These are phyloP conservation scores for Heracleum sosnowskyi DNA, from an alignment of 129 eudicot genomes.

Conservation along the genomic window DNA sequence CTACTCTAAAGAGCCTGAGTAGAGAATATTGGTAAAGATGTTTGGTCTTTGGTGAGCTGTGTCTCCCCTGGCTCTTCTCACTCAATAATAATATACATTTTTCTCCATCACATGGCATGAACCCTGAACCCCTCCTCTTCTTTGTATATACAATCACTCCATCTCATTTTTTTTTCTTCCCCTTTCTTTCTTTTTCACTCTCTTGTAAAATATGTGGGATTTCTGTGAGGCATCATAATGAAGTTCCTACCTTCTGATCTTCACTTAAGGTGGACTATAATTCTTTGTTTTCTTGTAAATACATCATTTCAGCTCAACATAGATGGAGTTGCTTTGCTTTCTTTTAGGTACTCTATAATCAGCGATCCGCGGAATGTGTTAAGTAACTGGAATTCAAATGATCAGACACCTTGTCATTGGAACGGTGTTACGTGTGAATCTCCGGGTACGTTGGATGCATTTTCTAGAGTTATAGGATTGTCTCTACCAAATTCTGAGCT, in stretches of 20 bases:
- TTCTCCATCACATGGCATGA: constrained; percentile 51
- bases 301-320: constrained; percentile 35
- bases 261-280: constrained; percentile 32
- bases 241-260: constrained; percentile 29
- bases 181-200: constrained; percentile 13
- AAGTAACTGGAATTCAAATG: constrained; percentile 48
- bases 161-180: constrained; percentile 11
- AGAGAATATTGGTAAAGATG: constrained; percentile 59
- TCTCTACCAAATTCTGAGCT: constrained; percentile 66
- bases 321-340: constrained; percentile 69
- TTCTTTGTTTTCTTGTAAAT: constrained; percentile 17
- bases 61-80: constrained; percentile 11
- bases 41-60: constrained; percentile 53
- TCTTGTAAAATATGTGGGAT: constrained; percentile 38
- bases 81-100: constrained; percentile 5
- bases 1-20: constrained; percentile 25
- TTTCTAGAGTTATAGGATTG: constrained; percentile 36
- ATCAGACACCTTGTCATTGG: constrained; percentile 77
- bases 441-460: constrained; percentile 23
- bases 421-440: constrained; percentile 51
- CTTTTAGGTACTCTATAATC: constrained; percentile 55
- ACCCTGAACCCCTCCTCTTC: constrained; percentile 47
- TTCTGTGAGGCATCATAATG: constrained; percentile 27
- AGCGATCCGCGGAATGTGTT: constrained; percentile 58
- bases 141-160: constrained; percentile 38